These are phyloP conservation scores for Nakataea oryzae DNA, from an alignment of 2,329 filamentous ascomycete genomes.

Conservation along the genomic window DNA sequence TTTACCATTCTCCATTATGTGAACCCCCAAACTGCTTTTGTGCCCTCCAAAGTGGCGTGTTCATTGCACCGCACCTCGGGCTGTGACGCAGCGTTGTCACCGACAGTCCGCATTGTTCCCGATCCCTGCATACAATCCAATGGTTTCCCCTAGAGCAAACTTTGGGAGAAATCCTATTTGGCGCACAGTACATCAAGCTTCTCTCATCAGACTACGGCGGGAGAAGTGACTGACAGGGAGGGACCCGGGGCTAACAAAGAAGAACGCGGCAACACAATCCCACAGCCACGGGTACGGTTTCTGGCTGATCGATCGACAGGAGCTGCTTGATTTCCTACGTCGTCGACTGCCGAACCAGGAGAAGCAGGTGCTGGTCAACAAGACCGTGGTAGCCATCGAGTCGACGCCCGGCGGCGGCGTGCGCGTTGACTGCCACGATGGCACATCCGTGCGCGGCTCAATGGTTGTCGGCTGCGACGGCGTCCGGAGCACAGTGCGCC, in stretches of 20 bases:
- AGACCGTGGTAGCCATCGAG: slow-evolving; percentile 10
- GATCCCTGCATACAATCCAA: too few relatives aligned
- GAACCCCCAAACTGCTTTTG: background rate
- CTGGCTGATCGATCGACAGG: slow-evolving; percentile 12
- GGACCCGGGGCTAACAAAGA: too few relatives aligned
- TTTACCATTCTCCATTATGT: background rate
- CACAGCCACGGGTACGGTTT: slow-evolving; percentile 13
- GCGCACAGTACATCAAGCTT: too few relatives aligned
- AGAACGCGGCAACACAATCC: background rate
- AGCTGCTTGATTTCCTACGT: slow-evolving; percentile 11
- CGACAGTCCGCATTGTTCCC: too few relatives aligned
- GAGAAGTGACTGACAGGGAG: too few relatives aligned
- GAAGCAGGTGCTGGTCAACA: slow-evolving; percentile 9
- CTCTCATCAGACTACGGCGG: too few relatives aligned
- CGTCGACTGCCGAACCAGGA: slow-evolving; percentile 9
- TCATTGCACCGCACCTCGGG: too few relatives aligned
- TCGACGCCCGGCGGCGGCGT: slow-evolving; percentile 9
- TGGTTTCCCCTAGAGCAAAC: too few relatives aligned
- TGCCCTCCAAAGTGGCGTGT: background rate
- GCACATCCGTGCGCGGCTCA: slow-evolving; percentile 12
- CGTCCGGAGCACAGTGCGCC: slow-evolving; percentile 13
- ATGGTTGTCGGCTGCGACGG: slow-evolving; percentile 16
- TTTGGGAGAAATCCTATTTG: too few relatives aligned
- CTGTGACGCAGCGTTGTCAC: background rate
- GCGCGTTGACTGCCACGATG: slow-evolving; percentile 11